Evolutionary conservation across 164 flowering plant species (phyloP).

Genomic region (Nymphaea thermarum): DNA sequence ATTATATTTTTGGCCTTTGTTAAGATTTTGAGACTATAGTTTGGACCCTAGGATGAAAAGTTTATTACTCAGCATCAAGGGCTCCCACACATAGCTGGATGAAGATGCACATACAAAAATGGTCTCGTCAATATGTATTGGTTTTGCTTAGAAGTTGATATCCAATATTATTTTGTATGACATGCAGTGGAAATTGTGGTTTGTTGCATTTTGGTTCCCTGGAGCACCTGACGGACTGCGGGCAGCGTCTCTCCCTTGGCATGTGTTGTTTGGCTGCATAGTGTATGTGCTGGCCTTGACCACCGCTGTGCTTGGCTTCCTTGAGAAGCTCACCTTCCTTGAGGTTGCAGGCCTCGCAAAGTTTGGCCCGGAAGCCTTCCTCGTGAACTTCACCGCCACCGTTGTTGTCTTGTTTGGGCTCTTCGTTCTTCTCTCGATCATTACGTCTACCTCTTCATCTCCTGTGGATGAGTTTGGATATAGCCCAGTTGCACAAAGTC

Average conservation of each 20-base stretch:
- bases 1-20: too few relatives aligned
- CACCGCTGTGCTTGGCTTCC: slow-evolving; percentile 55
- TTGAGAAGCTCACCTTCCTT: slow-evolving; percentile 94
- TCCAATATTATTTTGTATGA: not conserved
- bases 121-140: too few relatives aligned
- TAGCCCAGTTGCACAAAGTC: not conserved
- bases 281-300: slow-evolving; percentile 57
- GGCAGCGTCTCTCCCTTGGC: slow-evolving; percentile 64
- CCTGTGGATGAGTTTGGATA: not conserved
- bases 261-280: slow-evolving; percentile 52
- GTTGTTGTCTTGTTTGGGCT: slow-evolving; percentile 46
- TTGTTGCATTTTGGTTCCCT: slow-evolving; percentile 66
- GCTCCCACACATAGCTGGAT: too few relatives aligned
- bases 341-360: slow-evolving; percentile 55
- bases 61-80: too few relatives aligned
- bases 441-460: slow-evolving; percentile 14
- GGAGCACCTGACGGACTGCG: slow-evolving; percentile 40
- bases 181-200: slow-evolving; percentile 75
- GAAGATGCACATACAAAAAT: too few relatives aligned
- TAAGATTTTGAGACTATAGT: too few relatives aligned
- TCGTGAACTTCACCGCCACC: slow-evolving; percentile 82
- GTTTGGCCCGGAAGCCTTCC: slow-evolving; percentile 69
- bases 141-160: not conserved
- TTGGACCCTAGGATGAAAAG: too few relatives aligned
- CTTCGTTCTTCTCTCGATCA: slow-evolving; percentile 36